These are phyloP conservation scores for Colletotrichum costaricense DNA, from an alignment of 2,329 filamentous ascomycete species.

Conservation along the genomic window DNA sequence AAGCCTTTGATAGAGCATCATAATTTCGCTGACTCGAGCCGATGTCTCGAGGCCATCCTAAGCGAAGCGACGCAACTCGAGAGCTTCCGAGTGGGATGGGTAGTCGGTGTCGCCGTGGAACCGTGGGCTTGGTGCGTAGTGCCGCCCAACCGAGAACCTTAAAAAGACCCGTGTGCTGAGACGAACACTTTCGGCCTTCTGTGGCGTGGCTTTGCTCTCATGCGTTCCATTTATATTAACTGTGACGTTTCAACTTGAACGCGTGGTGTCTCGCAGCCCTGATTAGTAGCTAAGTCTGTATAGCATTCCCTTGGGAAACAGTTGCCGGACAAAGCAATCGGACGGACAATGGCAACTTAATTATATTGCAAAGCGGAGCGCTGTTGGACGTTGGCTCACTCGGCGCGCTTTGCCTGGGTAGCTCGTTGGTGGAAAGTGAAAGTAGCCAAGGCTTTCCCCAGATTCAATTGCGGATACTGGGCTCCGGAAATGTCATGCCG, in stretches of 20 bases:
- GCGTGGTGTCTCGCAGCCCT: neutral
- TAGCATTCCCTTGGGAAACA: neutral
- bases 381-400: neutral
- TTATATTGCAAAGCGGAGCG: neutral
- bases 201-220: neutral
- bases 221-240: conserved; percentile 3
- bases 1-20: neutral
- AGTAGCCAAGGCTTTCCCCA: neutral
- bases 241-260: conserved; percentile 4
- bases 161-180: neutral
- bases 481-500: neutral
- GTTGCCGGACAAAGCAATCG: neutral
- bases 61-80: neutral
- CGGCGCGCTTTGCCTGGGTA: too few species aligned
- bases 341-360: neutral
- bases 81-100: neutral
- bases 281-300: neutral
- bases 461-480: neutral
- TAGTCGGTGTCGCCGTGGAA: neutral
- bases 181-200: neutral
- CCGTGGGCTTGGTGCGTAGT: neutral
- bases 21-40: conserved; percentile 13
- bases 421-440: neutral
- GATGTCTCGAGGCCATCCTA: neutral
- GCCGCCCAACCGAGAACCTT: conserved; percentile 2